Base-by-base conservation (phyloP, 129 eudicot species). In the Tanacetum coccineum region DNA sequence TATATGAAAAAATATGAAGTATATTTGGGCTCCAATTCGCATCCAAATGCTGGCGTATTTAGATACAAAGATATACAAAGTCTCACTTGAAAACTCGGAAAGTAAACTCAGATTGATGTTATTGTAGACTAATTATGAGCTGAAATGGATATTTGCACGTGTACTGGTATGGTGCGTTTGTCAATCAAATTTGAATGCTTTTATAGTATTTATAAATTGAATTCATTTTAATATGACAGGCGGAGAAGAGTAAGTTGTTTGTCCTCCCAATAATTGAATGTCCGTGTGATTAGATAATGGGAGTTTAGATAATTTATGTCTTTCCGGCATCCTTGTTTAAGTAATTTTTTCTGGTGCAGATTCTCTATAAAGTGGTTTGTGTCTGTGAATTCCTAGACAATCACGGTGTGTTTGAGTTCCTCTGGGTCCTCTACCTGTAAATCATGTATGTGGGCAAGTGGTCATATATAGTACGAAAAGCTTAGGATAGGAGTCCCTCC, bases 151-250 rank as follows among this genome's bases (percentile, higher is more conserved):
- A 0, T 73, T 56, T 68, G 58, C 42, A 25, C 13, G 59, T 59
- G 8, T 22, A 48, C 18, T 15, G 32, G 46, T 15, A 52, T 54
- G 60, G 26, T 72, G 39, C 40, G 51, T 20, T 48, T 44, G 40
- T 74, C 30, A 20, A 48, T 66, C 73, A 32, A 47, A 45, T 15
- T 28, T 66, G 59, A 20, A 74, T 64, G 57, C 42, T 9, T 47
- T 66, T 63, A 56, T 66, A 51, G 17, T 55, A 44, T 30, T 30
- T 13, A 45, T 47, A 10, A 32, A 21, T 13, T 8, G 13, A 58
- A 30, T 30, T 18, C 30, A 57, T 57, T 14, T 32, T 32, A n/a
- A 8, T 30, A 56, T 40, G 30, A 65, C 9, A 45, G 61, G 9
- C 51, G 39, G 42, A 22, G 65, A 64, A 73, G 58, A 13, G 44